These are phyloP conservation scores for Hylodesmum podocarpum DNA, from an alignment of 306 rosid species.

Conservation along the genomic window DNA sequence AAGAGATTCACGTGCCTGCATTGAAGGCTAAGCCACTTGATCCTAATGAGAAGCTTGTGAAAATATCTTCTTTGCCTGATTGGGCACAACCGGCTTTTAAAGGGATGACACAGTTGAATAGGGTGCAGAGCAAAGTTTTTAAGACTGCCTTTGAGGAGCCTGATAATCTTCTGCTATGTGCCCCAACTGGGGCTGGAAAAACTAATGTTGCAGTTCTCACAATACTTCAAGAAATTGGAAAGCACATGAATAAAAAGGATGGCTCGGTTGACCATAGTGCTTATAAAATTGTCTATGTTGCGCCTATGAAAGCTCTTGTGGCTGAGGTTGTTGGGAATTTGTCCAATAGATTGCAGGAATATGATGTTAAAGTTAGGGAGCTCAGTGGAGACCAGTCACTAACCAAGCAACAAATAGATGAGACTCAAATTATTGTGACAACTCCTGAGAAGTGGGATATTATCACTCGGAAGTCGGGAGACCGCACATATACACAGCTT, in stretches of 20 bases:
- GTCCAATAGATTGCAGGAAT: conserved; percentile 88
- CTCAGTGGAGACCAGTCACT: conserved; percentile 93
- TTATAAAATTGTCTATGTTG: conserved; percentile 93
- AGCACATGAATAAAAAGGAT: conserved; percentile 74
- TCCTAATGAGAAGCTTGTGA: conserved; percentile 65
- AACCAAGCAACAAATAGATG: conserved; percentile 92
- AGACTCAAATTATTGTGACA: conserved; percentile 95
- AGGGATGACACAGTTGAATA: conserved; percentile 90
- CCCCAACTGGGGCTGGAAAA: conserved; percentile 99
- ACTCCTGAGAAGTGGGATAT: conserved; percentile 99
- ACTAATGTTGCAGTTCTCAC: conserved; percentile 98
- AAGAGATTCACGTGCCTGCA: conserved; percentile 90
- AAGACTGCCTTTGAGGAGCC: conserved; percentile 77
- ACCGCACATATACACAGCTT: conserved; percentile 90
- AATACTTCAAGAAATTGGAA: conserved; percentile 84
- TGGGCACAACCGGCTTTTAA: conserved; percentile 95
- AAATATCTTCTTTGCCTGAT: conserved; percentile 78
- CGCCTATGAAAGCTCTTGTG: conserved; percentile 99
- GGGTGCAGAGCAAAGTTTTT: conserved; percentile 91
- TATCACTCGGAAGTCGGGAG: conserved; percentile 92
- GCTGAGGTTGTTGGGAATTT: conserved; percentile 96
- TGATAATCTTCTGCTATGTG: conserved; percentile 79
- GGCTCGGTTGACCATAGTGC: conserved; percentile 77
- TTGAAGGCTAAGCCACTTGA: conserved; percentile 73
- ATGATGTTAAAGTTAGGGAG: conserved; percentile 82